These are phyloP conservation scores for Ganoderma lingzhi DNA, from an alignment of 1,284 basidiomycete genomes.

Conservation along the genomic window DNA sequence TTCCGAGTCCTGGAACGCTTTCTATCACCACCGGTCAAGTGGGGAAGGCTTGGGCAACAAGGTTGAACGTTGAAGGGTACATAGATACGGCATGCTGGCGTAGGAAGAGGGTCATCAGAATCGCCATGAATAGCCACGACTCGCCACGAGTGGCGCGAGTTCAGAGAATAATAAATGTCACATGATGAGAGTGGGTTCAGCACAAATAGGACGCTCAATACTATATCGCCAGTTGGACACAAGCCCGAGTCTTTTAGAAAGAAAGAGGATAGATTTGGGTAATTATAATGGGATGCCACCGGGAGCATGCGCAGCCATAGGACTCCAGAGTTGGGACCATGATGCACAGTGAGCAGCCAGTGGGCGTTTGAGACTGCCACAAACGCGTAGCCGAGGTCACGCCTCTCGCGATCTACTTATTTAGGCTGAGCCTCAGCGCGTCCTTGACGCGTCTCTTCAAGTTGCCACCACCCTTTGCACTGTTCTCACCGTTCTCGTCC, in stretches of 20 bases:
- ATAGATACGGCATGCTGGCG: too few relatives aligned
- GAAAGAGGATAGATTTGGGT: not conserved
- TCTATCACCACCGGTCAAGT: not conserved
- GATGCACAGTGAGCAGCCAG: not conserved
- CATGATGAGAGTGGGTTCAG: not conserved
- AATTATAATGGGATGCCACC: too few relatives aligned
- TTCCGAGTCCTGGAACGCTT: not conserved
- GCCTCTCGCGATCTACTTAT: slow-evolving; percentile 19
- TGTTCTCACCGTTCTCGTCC: not conserved
- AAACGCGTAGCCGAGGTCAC: slow-evolving; percentile 31
- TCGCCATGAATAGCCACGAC: too few relatives aligned
- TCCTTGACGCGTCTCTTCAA: slow-evolving; percentile 14
- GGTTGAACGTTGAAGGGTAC: not conserved
- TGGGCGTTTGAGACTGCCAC: slow-evolving; percentile 23
- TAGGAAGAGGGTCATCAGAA: too few relatives aligned
- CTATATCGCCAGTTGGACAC: not conserved
- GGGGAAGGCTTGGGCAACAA: not conserved
- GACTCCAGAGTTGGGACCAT: not conserved
- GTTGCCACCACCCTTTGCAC: not conserved
- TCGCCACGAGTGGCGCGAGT: not conserved
- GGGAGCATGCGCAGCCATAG: too few relatives aligned
- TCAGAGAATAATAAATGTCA: not conserved
- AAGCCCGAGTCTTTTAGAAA: not conserved
- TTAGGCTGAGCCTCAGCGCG: not conserved
- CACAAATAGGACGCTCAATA: not conserved